Base-by-base conservation (phyloP, 345 rosid genomes). In the Pugionium cornutum region DNA sequence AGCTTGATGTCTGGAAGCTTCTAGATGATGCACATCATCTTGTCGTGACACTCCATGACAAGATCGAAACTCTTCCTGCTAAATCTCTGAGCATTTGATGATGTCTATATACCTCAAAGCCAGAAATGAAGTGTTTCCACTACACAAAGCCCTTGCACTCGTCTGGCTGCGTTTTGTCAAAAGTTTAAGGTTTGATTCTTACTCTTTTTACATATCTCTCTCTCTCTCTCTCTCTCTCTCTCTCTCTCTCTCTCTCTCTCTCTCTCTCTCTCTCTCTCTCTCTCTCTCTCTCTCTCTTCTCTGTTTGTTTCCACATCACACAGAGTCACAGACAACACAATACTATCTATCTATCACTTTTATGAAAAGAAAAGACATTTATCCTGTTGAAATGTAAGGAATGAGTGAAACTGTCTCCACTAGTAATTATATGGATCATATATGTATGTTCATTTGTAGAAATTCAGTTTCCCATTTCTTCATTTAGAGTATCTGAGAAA, bases 1-100 rank as follows among this genome's bases (percentile, higher is more conserved):
- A 91, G 53, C 91, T 95, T 62, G 91, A 95, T 72, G 85, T 95
- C 53, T 95, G 99, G 99, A 95, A 87, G 84, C 96, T 91, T 69
- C 71, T 95, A 4, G 91, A 87, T 43, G 99, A 91, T 69, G 99
- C 99, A 0, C 97, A 95, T 62, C 78, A 87, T 69, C 83, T 95
- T 79, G 94, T 95, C 6, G 88, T 95, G 29, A 87, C 84, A 56
- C 88, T 95, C 43, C 97, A 91, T 2, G 89, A 89, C 73, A 95
- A 91, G 77, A 86, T 95, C 9, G 79, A 88, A 75, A 61, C 87
- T 54, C 77, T 67, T 54, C 39, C 72, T 48, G 11, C 73, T 34
- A 73, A 32, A 6, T 67, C 68, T 47, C 73, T 4, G 41, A 67
- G 77, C 58, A 74, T 74, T 50, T 72, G 71, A 66, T 53, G 61